These are phyloP conservation scores for Nakazawaea sp. DNA, from an alignment of 805 yeast species.

Conservation along the genomic window DNA sequence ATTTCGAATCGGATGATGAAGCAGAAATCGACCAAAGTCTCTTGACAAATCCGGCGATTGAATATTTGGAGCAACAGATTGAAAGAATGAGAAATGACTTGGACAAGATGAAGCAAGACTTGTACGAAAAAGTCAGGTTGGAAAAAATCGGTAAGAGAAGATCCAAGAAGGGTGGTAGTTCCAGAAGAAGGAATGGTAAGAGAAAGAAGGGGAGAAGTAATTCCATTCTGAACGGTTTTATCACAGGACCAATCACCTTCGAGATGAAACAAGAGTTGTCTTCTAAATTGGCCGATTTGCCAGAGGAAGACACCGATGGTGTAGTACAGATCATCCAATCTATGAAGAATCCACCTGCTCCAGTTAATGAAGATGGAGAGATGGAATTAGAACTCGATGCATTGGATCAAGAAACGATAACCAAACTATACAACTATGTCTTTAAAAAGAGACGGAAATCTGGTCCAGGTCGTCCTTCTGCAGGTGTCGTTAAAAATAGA, in stretches of 20 bases:
- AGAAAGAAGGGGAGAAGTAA: slow-evolving; percentile 14
- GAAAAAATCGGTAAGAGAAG: slow-evolving; percentile 50
- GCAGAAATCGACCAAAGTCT: slow-evolving; percentile 52
- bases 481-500: slow-evolving; percentile 19
- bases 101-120: slow-evolving; percentile 73
- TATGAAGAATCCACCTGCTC: slow-evolving; percentile 54
- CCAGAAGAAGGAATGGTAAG: slow-evolving; percentile 24
- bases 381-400: slow-evolving; percentile 95
- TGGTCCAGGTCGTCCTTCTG: slow-evolving; percentile 12
- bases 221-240: slow-evolving; percentile 14
- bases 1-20: slow-evolving; percentile 26
- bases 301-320: slow-evolving; percentile 76
- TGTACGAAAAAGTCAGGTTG: slow-evolving; percentile 57
- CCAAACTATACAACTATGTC: slow-evolving; percentile 80
- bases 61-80: slow-evolving; percentile 80
- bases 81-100: slow-evolving; percentile 81
- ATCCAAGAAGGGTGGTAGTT: slow-evolving; percentile 24
- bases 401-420: slow-evolving; percentile 74
- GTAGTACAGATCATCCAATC: slow-evolving; percentile 83
- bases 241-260: slow-evolving; percentile 58
- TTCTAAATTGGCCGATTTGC: slow-evolving; percentile 69
- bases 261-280: slow-evolving; percentile 95
- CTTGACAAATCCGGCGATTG: slow-evolving; percentile 84
- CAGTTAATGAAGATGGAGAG: slow-evolving; percentile 70
- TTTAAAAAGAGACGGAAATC: slow-evolving; percentile 40